Evolutionary conservation across 108 stramenopile species (phyloP), one percentile per base, ranked within the genome.

Genomic region (Nannochloropsis salina): DNA sequence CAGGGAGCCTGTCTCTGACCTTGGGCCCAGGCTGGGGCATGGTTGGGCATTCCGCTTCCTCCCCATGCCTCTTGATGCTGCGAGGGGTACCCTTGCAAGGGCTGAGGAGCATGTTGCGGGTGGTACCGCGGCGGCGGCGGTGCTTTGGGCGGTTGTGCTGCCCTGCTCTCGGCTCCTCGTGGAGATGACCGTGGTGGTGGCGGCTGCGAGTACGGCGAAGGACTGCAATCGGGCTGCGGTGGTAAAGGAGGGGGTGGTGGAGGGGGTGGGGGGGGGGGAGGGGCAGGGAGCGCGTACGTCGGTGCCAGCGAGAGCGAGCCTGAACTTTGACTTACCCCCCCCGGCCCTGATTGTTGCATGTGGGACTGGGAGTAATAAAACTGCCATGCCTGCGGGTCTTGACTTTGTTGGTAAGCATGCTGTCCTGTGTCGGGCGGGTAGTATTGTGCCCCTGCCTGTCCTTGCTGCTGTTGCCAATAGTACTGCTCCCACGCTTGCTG

Each of bases 401-500:
- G 61, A 15, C n/a, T 15, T n/a, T 74, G 61, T n/a, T 20, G 20
- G 61, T 74, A 74, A 15, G 15, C 20, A 20, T 74, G 2, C n/a
- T 74, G 61, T n/a, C n/a, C n/a, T n/a, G n/a, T n/a, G n/a, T n/a
- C n/a, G n/a, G n/a, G n/a, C 3, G 15, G 61, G 20, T 15, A n/a
- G 15, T 74, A n/a, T 4, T 74, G 61, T n/a, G 15, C 20, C 20
- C 15, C 15, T 20, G 15, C 20, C 61, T 74, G 61, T 74, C n/a
- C 20, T 15, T 74, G 61, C 4, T 74, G 61, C 61, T 74, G 61
- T n/a, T 74, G 61, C 61, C 15, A 20, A n/a, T 74, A 74, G 61
- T 74, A 74, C n/a, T 74, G 61, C 61, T 74, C 20, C 61, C 61
- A 74, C 20, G 61, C 61, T 74, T 74, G 61, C 61, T 74, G 61